A percentile compares a stretch with the other conserved stretches of the same genome.
These are phyloP conservation scores for Penicillium sp. DNA, from an alignment of 2,329 filamentous ascomycete species.

Conservation along the genomic window DNA sequence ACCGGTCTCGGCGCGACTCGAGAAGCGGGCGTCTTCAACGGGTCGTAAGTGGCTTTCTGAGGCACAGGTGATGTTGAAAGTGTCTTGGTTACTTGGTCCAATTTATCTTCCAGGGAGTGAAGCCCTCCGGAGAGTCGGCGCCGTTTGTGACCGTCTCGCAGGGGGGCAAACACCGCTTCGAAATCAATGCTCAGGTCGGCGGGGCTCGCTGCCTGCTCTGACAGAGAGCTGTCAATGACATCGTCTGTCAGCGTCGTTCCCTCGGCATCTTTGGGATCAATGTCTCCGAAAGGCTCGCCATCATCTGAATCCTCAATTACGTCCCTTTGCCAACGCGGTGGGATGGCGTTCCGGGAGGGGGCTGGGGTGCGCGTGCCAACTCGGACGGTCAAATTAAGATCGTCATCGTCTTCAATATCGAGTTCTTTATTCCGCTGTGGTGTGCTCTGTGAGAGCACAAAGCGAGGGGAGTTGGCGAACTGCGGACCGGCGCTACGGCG, in stretches of 20 bases:
- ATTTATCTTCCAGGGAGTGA: not conserved
- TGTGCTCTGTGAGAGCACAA: slow-evolving; percentile 29
- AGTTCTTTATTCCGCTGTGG: slow-evolving; percentile 6
- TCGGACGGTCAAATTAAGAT: slow-evolving; percentile 13
- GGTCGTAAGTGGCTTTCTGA: not conserved
- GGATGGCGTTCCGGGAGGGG: slow-evolving; percentile 1
- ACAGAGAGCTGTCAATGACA: slow-evolving; percentile 19
- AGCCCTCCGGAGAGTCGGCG: slow-evolving; percentile 27
- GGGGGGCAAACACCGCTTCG: slow-evolving; percentile 31
- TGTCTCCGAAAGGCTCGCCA: slow-evolving; percentile 9
- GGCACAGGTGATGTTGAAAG: slow-evolving; percentile 20
- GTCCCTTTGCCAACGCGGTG: slow-evolving; percentile 16
- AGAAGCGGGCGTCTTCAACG: slow-evolving; percentile 9
- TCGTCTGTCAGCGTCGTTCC: slow-evolving; percentile 4
- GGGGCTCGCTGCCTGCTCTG: slow-evolving; percentile 3
- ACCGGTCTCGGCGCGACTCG: slow-evolving; percentile 5
- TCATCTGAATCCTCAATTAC: slow-evolving; percentile 30
- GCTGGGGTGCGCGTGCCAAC: slow-evolving; percentile 1
- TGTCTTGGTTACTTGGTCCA: slow-evolving; percentile 5
- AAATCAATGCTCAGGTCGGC: slow-evolving; percentile 23
- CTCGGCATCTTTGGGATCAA: not conserved
- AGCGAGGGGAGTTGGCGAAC: slow-evolving; percentile 35
- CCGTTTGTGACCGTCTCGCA: slow-evolving; percentile 31
- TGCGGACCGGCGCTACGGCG: slow-evolving; percentile 29
- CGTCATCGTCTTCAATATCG: slow-evolving; percentile 24